Percentiles rank a stretch among this genome's conserved stretches.
phyloP scores from a whole-genome alignment of 1,139 yeast genomes.

The Lodderomyces metapsilosis region DNA sequence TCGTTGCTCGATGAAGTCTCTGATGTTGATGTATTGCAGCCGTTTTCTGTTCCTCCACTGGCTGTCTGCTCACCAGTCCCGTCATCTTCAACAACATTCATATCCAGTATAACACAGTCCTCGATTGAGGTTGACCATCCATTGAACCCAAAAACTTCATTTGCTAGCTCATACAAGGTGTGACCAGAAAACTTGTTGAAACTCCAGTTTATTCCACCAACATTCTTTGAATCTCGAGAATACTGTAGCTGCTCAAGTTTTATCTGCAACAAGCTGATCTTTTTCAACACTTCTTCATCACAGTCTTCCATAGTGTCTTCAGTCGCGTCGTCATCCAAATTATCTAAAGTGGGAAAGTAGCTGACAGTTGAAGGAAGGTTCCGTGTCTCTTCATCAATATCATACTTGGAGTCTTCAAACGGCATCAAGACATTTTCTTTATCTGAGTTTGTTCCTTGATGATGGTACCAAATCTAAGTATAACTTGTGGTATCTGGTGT shows the following conservation, averaged over 20 bases:
- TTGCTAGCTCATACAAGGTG: slow-evolving; percentile 52
- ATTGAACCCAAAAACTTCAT: slow-evolving; percentile 60
- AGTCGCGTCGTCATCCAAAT: slow-evolving; percentile 14
- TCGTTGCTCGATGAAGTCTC: neutral
- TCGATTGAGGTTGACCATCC: slow-evolving; percentile 64
- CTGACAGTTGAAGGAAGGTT: slow-evolving; percentile 18
- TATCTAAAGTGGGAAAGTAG: slow-evolving; percentile 25
- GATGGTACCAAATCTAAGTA: too few relatives aligned
- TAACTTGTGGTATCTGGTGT: too few relatives aligned
- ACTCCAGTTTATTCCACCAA: slow-evolving; percentile 7
- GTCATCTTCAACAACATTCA: neutral
- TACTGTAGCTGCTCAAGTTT: slow-evolving; percentile 29
- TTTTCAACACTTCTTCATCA: slow-evolving; percentile 29
- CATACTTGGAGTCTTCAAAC: slow-evolving; percentile 11
- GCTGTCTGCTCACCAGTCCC: neutral
- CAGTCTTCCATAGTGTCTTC: slow-evolving; percentile 6
- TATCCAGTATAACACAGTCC: slow-evolving; percentile 13
- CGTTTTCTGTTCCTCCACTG: too few relatives aligned
- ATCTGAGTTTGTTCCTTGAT: neutral
- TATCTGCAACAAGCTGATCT: slow-evolving; percentile 37
- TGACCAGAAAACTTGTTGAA: slow-evolving; percentile 18
- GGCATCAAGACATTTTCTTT: slow-evolving; percentile 6
- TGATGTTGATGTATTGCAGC: neutral
- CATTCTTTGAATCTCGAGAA: slow-evolving; percentile 15
- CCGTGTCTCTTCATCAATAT: slow-evolving; percentile 9